Conservation (phyloP, 1,139 yeast genomes). For the Candida anutae region DNA sequence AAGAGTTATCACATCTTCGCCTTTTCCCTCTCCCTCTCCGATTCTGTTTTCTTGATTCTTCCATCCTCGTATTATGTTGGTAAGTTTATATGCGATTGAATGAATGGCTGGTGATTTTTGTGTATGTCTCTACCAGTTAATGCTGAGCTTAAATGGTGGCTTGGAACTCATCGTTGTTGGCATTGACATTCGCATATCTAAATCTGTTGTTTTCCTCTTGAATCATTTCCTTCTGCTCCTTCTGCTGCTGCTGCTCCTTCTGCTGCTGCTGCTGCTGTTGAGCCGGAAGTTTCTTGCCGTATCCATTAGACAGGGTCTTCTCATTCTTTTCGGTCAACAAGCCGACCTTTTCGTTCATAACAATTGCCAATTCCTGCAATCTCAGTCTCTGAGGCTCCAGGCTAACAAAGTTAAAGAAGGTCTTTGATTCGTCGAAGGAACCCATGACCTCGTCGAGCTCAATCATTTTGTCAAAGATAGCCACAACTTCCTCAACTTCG, state of each 20-base stretch:
- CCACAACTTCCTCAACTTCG: conserved; percentile 45
- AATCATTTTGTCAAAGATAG: conserved; percentile 68
- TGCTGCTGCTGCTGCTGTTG: conserved; percentile 30
- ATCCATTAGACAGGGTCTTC: conserved; percentile 72
- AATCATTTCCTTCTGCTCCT: conserved; percentile 24
- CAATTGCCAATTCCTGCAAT: conserved; percentile 82
- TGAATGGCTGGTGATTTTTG: too few species aligned
- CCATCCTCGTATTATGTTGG: too few species aligned
- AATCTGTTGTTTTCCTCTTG: conserved; percentile 36
- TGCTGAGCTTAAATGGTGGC: conserved; percentile 14
- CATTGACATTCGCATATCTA: conserved; percentile 40
- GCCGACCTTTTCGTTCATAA: conserved; percentile 79
- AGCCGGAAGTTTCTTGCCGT: conserved; percentile 34
- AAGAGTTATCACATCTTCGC: too few species aligned
- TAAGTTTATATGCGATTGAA: too few species aligned
- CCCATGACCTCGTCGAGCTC: conserved; percentile 68
- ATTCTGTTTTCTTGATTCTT: too few species aligned
- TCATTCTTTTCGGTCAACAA: conserved; percentile 81
- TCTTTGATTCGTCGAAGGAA: conserved; percentile 48
- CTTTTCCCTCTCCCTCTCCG: too few species aligned
- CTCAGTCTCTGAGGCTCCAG: conserved; percentile 77
- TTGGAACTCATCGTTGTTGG: conserved; percentile 43
- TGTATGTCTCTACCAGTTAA: too few species aligned
- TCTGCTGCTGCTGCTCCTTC: conserved; percentile 19
- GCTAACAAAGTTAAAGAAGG: conserved; percentile 51